Conservation (phyloP, 1,284 basidiomycete genomes). For the Leccinum subspadiceum region DNA sequence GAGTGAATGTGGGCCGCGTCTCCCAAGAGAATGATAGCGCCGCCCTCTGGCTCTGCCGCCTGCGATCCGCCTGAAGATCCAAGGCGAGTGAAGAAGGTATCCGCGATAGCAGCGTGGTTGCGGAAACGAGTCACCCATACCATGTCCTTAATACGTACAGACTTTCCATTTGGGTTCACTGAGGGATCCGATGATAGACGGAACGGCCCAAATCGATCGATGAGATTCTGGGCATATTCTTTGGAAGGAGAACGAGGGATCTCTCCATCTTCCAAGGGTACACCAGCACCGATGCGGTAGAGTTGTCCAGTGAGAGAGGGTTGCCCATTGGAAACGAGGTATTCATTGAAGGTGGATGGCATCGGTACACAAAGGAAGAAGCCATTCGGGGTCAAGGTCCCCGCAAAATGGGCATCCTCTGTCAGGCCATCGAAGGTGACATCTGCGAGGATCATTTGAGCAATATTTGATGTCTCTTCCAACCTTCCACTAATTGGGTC, state of each 20-base stretch:
- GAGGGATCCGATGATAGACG: slow-evolving; percentile 21
- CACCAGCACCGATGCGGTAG: slow-evolving; percentile 36
- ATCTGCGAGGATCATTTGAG: background rate
- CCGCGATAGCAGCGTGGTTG: slow-evolving; percentile 38
- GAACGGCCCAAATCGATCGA: slow-evolving; percentile 37
- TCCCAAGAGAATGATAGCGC: background rate
- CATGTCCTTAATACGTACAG: slow-evolving; percentile 27
- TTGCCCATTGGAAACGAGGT: background rate
- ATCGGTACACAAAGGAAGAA: background rate
- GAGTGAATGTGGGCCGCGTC: background rate
- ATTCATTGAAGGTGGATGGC: background rate
- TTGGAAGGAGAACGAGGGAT: slow-evolving; percentile 33
- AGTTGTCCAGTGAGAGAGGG: slow-evolving; percentile 7
- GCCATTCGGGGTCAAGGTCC: background rate
- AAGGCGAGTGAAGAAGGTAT: slow-evolving; percentile 32
- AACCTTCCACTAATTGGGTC: background rate
- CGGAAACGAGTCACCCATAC: slow-evolving; percentile 43
- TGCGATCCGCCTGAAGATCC: background rate
- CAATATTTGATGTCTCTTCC: background rate
- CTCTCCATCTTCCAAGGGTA: slow-evolving; percentile 32
- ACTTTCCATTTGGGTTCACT: slow-evolving; percentile 22
- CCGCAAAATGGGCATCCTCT: background rate
- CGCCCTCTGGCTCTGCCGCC: background rate
- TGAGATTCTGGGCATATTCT: slow-evolving; percentile 38
- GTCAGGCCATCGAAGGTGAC: background rate